phyloP scores from a whole-genome alignment of 129 eudicot species.

The Smallanthus sonchifolius region DNA sequence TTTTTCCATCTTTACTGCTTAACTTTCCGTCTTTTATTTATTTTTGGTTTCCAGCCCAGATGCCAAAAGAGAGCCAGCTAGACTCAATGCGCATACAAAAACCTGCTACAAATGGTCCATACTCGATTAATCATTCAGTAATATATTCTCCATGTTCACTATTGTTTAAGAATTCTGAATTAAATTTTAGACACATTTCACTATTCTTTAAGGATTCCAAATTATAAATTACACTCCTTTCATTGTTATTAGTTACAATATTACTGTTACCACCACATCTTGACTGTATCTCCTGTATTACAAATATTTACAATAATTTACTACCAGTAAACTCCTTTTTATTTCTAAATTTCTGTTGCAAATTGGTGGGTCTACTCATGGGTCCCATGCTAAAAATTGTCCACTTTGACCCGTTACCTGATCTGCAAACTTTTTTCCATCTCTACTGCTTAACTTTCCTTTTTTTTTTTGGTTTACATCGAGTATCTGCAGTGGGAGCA shows the following conservation, averaged over 20 bases:
- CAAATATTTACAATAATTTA: background rate
- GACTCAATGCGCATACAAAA: slow-evolving; percentile 95
- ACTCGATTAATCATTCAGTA: background rate
- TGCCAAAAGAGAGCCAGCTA: slow-evolving; percentile 84
- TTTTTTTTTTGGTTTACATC: too few relatives aligned
- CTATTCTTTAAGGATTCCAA: background rate
- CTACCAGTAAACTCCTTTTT: background rate
- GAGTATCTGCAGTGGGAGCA: too few relatives aligned
- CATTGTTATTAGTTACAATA: background rate
- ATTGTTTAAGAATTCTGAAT: background rate
- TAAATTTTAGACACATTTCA: background rate
- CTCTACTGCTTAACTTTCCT: too few relatives aligned
- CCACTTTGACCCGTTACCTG: too few relatives aligned
- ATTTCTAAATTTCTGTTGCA: background rate
- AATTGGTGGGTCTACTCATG: too few relatives aligned
- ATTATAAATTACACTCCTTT: background rate
- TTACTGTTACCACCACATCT: background rate
- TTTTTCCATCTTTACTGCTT: too few relatives aligned
- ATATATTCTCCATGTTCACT: background rate
- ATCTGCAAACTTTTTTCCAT: too few relatives aligned
- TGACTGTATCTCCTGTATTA: background rate
- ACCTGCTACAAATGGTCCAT: slow-evolving; percentile 47
- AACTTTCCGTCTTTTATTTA: too few relatives aligned
- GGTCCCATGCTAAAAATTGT: too few relatives aligned
- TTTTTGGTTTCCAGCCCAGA: too few relatives aligned